Percentiles rank a stretch among this genome's conserved stretches.
Evolutionary conservation across 495 filamentous ascomycete species (phyloP).

Genomic region (Rhizodiscina lignyota): DNA sequence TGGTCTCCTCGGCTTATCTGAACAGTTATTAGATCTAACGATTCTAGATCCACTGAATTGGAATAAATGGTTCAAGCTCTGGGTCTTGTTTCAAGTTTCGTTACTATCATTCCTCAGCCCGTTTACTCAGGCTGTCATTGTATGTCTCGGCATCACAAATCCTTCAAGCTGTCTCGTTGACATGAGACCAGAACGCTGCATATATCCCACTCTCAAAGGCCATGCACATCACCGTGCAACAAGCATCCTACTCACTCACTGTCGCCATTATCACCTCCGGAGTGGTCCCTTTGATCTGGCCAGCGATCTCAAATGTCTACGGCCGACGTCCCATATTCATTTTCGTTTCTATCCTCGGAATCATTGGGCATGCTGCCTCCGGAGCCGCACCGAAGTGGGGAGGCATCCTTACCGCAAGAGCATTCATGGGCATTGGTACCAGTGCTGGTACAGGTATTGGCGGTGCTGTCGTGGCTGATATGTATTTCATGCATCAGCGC

Average conservation of each 20-base stretch:
- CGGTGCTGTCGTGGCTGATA: slow-evolving; percentile 8
- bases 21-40: too few relatives aligned
- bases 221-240: slow-evolving; percentile 23
- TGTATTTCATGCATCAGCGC: slow-evolving; percentile 7
- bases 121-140: too few relatives aligned
- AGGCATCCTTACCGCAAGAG: slow-evolving; percentile 5
- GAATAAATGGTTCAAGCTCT: too few relatives aligned
- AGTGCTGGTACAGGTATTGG: slow-evolving; percentile 9
- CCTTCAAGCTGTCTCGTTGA: too few relatives aligned
- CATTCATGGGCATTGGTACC: slow-evolving; percentile 7
- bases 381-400: slow-evolving; percentile 4
- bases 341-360: slow-evolving; percentile 18
- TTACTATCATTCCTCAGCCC: too few relatives aligned
- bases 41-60: too few relatives aligned
- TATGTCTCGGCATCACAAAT: too few relatives aligned
- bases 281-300: slow-evolving; percentile 19
- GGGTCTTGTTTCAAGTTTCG: too few relatives aligned
- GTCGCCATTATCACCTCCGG: slow-evolving; percentile 11
- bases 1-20: too few relatives aligned
- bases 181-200: too few relatives aligned
- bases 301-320: slow-evolving; percentile 18
- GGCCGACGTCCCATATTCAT: slow-evolving; percentile 23
- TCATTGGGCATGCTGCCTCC: slow-evolving; percentile 19
- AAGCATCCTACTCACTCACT: slow-evolving; percentile 15
- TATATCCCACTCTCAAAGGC: too few relatives aligned